Conservation (phyloP, 2,329 filamentous ascomycete species). For the Diaporthe vexans region DNA sequence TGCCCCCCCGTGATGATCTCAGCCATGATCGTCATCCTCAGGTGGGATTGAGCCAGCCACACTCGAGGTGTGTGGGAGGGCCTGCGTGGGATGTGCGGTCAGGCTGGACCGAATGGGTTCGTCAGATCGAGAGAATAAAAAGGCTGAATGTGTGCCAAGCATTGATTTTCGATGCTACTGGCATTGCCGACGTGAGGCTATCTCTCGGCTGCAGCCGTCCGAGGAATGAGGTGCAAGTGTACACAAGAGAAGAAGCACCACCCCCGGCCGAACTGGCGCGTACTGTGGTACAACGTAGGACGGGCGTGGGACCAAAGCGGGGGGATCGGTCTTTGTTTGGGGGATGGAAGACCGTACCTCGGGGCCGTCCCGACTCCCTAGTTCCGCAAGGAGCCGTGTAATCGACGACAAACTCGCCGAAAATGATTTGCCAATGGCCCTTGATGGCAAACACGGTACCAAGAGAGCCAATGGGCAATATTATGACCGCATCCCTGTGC, state of each 20-base stretch:
- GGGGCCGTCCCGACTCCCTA: conserved; percentile 17
- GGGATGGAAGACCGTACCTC: background rate
- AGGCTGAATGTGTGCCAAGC: conserved; percentile 24
- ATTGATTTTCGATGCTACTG: conserved; percentile 7
- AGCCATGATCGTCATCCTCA: conserved; percentile 18
- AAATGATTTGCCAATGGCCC: background rate
- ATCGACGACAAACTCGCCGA: background rate
- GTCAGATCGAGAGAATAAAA: conserved; percentile 8
- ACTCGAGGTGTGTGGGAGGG: background rate
- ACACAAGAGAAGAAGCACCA: conserved; percentile 20
- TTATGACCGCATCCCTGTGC: background rate
- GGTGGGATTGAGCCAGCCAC: conserved; percentile 28
- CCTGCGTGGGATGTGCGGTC: conserved; percentile 2
- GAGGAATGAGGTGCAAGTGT: conserved; percentile 5
- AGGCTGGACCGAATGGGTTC: background rate
- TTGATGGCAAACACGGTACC: background rate
- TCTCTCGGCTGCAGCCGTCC: conserved; percentile 17
- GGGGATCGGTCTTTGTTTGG: background rate
- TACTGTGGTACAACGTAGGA: conserved; percentile 7
- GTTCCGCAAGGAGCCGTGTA: background rate
- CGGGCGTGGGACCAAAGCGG: conserved; percentile 1
- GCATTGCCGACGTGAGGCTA: conserved; percentile 24
- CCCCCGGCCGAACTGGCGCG: background rate
- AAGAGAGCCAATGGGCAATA: background rate
- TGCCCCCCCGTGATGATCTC: background rate